phyloP scores from a whole-genome alignment of 441 rosid species.

The Aleurites moluccanus region DNA sequence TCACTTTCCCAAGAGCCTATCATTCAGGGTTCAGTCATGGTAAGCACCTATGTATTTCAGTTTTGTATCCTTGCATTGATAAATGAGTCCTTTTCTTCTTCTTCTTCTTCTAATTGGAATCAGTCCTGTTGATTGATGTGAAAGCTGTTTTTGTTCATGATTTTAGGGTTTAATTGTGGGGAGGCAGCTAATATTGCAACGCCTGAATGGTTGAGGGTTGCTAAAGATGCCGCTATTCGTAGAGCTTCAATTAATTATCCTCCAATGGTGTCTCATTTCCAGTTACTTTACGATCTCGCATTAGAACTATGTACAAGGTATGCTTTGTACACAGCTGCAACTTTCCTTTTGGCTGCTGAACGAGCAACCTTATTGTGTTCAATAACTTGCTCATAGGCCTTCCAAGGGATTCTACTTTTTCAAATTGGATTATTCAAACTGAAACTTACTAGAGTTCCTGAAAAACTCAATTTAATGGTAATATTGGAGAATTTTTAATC shows the following conservation, averaged over 20 bases:
- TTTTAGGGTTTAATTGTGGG: conserved; percentile 31
- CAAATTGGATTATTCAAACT: conserved; percentile 6
- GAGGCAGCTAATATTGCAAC: conserved; percentile 48
- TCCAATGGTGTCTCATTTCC: conserved; percentile 99
- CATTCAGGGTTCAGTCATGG: conserved; percentile 99
- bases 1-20: conserved; percentile 98
- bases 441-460: background rate
- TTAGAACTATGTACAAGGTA: conserved; percentile 83
- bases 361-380: conserved; percentile 16
- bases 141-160: conserved; percentile 14
- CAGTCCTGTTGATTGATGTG: conserved; percentile 17
- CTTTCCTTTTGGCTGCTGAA: conserved; percentile 20
- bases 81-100: background rate
- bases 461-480: background rate
- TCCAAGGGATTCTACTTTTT: conserved; percentile 11
- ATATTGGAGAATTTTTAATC: conserved; percentile 2
- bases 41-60: conserved; percentile 32
- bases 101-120: background rate
- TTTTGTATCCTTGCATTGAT: conserved; percentile 8
- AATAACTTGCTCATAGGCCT: conserved; percentile 4
- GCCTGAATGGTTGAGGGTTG: conserved; percentile 89
- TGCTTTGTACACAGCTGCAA: conserved; percentile 7
- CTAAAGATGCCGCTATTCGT: conserved; percentile 92
- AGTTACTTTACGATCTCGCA: conserved; percentile 95
- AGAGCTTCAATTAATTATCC: conserved; percentile 96